These are phyloP conservation scores for Protomyces inouyei DNA, from an alignment of 1,139 yeast genomes.

Conservation along the genomic window DNA sequence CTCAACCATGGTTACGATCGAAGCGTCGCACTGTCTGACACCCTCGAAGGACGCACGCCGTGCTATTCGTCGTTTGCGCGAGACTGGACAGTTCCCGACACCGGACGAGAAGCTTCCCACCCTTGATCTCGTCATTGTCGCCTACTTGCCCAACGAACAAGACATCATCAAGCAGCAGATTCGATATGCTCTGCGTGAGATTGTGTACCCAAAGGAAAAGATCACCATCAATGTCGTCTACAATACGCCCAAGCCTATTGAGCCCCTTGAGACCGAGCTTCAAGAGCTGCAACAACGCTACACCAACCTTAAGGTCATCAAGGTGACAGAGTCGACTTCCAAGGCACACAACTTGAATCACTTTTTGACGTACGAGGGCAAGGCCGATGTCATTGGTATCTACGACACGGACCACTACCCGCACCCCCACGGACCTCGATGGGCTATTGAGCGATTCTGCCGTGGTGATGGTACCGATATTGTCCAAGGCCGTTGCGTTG, in stretches of 20 bases:
- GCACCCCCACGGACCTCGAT: slow-evolving; percentile 24
- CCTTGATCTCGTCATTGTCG: slow-evolving; percentile 23
- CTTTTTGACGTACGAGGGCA: slow-evolving; percentile 20
- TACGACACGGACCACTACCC: slow-evolving; percentile 27
- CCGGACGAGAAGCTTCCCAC: slow-evolving; percentile 24
- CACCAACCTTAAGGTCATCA: slow-evolving; percentile 22
- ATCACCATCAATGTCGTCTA: slow-evolving; percentile 26
- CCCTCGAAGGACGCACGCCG: slow-evolving; percentile 26
- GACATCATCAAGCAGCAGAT: slow-evolving; percentile 27
- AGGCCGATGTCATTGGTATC: slow-evolving; percentile 24
- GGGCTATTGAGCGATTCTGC: slow-evolving; percentile 27
- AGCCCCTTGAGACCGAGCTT: slow-evolving; percentile 22
- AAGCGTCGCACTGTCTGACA: slow-evolving; percentile 24
- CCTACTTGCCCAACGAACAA: slow-evolving; percentile 23
- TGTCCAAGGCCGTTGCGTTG: slow-evolving; percentile 26
- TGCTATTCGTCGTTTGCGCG: slow-evolving; percentile 22
- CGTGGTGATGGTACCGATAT: slow-evolving; percentile 24
- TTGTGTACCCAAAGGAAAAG: slow-evolving; percentile 26
- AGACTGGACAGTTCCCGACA: slow-evolving; percentile 24
- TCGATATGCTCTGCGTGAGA: slow-evolving; percentile 23
- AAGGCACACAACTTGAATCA: slow-evolving; percentile 23
- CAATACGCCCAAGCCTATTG: slow-evolving; percentile 24
- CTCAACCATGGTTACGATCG: slow-evolving; percentile 26
- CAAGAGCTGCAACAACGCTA: slow-evolving; percentile 13
- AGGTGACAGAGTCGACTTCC: slow-evolving; percentile 15